Evolutionary conservation across 345 rosid species (phyloP).

Genomic region (Euphorbia lathyris): DNA sequence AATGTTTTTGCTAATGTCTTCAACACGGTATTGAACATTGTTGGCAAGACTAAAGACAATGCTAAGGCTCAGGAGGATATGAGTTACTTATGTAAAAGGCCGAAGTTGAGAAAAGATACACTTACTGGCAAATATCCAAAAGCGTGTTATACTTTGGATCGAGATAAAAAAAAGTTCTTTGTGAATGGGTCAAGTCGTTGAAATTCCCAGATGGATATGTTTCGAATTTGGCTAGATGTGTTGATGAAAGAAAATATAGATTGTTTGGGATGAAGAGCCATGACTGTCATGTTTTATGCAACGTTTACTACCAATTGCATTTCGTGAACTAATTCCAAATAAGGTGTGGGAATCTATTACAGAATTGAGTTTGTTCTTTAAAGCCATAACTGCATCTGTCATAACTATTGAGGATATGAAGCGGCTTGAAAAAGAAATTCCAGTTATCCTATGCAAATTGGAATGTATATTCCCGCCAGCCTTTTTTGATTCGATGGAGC

Average conservation of each 20-base stretch:
- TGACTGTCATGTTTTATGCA: neutral
- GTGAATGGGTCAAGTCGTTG: neutral
- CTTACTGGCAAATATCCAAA: neutral
- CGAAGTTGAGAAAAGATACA: neutral
- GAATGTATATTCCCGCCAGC: no score
- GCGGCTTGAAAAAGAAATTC: no score
- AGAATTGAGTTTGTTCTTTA: neutral
- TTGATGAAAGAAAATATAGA: neutral
- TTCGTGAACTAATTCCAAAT: neutral
- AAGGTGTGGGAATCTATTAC: neutral
- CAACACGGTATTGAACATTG: neutral
- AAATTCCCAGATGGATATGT: neutral
- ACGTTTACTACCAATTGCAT: neutral
- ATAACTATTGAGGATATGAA: no score
- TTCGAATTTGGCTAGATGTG: neutral
- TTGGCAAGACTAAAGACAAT: neutral
- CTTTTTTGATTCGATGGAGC: no score
- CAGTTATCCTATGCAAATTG: no score
- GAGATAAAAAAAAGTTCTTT: no score
- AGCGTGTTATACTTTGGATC: neutral
- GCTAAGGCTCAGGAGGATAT: neutral
- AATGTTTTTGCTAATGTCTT: neutral
- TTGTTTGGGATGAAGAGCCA: neutral
- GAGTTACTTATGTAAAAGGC: neutral
- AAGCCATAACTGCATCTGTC: neutral